Conservation (phyloP, 441 rosid genomes). For the Erodium trifolium region DNA sequence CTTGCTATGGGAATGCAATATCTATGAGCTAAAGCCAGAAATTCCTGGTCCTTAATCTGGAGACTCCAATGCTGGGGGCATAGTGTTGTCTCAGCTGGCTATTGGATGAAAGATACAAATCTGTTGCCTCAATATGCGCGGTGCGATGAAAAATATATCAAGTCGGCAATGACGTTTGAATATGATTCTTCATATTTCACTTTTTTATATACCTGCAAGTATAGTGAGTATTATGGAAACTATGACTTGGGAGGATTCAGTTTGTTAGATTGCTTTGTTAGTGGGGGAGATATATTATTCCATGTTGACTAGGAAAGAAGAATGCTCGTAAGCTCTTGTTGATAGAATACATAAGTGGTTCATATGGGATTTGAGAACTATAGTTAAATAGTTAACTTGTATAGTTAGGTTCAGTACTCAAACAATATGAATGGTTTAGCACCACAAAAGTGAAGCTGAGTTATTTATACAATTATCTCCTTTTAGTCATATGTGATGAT, state of each 20-base stretch:
- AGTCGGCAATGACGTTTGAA: background rate
- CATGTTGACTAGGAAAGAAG: background rate
- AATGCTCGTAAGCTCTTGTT: background rate
- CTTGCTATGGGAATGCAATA: conserved; percentile 3
- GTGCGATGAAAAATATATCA: background rate
- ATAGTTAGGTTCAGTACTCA: background rate
- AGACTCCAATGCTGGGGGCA: background rate
- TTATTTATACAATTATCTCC: background rate
- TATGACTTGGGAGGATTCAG: background rate
- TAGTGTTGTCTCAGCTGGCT: background rate
- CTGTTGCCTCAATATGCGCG: background rate
- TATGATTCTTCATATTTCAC: background rate
- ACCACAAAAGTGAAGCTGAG: background rate
- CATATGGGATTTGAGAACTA: background rate
- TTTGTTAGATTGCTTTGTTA: background rate
- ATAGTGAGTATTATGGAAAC: background rate
- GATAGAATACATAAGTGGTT: background rate
- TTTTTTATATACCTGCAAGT: background rate
- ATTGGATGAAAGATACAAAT: background rate
- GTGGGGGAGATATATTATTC: background rate
- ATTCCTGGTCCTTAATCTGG: background rate
- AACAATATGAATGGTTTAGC: background rate
- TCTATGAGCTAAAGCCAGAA: background rate
- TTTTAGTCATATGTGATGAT: background rate
- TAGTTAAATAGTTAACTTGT: background rate